Base-by-base conservation (phyloP, 139 green algal species). In the Tetraselmis striata region DNA sequence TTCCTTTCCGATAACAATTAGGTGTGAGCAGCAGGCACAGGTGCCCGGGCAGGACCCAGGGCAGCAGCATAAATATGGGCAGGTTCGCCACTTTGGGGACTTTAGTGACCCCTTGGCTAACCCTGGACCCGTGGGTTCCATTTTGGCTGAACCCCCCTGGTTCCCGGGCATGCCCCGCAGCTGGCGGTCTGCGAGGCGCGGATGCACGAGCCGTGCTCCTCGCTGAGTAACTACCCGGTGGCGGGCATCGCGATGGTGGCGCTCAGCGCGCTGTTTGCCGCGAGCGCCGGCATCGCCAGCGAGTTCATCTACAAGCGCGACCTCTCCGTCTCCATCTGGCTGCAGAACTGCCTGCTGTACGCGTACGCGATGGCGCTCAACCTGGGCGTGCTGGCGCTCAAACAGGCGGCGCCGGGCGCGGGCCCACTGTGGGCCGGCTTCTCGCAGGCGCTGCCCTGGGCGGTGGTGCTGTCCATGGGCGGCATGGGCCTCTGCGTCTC, bases 291-390 rank as follows among this genome's bases (percentile, higher is more conserved):
- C 67, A 79, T 83, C 31, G 45, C 59, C 59, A 80, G 18, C 29
- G 80, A 83, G 75, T 83, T 59, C 58, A n/a, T 83, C 24, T 83
- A 80, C 75, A 28, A 83, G 29, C 23, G 23, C n/a, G 45, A 81
- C 30, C 81, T 59, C 59, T 30, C 29, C 59, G 27, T 25, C 31
- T 59, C 45, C 59, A 83, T 83, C 59, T 79, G 28, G 11, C 58
- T 83, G n/a, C 80, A 83, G 31, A 83, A 83, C 80, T n/a, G 23
- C 29, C 67, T 80, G 75, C 80, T 83, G 2, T 83, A 83, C 80
- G 28, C 31, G 18, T 83, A 31, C 31, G 80, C 30, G 2, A 59
- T n/a, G 59, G 75, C 32, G 11, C n/a, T 80, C 80, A 83, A 83
- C 31, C 18, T 18, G 45, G 11, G 5, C 11, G 45, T 67, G 45